Evolutionary conservation across 495 filamentous ascomycete species (phyloP).

Genomic region (Copromyces sp.): DNA sequence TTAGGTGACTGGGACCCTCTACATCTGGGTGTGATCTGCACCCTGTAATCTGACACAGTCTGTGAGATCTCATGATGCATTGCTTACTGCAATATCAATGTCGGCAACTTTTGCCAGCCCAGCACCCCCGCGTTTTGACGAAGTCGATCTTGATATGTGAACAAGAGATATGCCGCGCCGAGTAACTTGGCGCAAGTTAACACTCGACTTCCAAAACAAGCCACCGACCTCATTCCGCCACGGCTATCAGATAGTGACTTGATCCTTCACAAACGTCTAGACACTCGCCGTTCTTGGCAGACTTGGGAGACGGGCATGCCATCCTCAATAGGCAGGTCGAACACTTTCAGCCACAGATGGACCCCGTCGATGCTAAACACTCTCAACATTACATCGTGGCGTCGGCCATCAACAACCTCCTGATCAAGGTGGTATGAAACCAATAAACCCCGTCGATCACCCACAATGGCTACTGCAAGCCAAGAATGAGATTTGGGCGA

Average conservation of each 20-base stretch:
- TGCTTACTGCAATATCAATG: neutral
- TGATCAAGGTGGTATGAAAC: neutral
- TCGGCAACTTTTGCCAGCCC: neutral
- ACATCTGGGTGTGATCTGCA: too few relatives aligned
- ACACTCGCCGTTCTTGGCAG: neutral
- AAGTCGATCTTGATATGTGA: neutral
- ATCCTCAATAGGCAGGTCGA: neutral
- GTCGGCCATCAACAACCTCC: neutral
- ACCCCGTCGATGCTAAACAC: neutral
- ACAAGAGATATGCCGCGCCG: neutral
- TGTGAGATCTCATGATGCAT: neutral
- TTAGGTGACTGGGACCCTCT: too few relatives aligned
- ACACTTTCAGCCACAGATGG: neutral
- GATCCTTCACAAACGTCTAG: neutral
- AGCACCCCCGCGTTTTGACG: neutral
- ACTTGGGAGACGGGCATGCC: neutral
- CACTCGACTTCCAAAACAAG: neutral
- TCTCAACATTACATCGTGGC: neutral
- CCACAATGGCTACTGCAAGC: neutral
- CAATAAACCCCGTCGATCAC: neutral
- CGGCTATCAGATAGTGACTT: neutral
- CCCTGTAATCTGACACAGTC: too few relatives aligned
- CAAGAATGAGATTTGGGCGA: neutral
- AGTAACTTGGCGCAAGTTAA: neutral
- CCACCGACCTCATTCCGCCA: neutral